These are phyloP conservation scores for Epichloe hybrida DNA, from an alignment of 2,329 filamentous ascomycete species.

Conservation along the genomic window DNA sequence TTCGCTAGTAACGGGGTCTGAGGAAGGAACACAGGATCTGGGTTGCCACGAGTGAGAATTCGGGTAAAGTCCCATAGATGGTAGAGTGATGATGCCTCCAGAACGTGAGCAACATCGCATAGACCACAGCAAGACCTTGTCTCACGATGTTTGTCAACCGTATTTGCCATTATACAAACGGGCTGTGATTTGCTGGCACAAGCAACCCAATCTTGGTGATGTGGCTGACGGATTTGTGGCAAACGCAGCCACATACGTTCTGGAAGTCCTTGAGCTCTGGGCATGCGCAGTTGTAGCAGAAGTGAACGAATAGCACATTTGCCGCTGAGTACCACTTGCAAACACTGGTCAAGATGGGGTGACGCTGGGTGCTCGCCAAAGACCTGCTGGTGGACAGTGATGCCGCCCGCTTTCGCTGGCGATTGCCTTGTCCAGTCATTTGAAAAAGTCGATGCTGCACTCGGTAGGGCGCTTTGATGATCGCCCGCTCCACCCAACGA, in stretches of 20 bases:
- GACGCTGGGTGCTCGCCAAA: too few relatives aligned
- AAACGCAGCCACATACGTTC: neutral
- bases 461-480: neutral
- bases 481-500: neutral
- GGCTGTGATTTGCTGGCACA: neutral
- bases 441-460: too few relatives aligned
- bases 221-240: slow-evolving; percentile 3
- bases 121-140: neutral
- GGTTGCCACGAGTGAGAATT: neutral
- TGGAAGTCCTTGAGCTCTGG: neutral
- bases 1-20: neutral
- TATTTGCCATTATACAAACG: neutral
- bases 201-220: neutral
- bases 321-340: too few relatives aligned
- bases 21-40: neutral
- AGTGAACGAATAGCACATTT: too few relatives aligned
- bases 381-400: too few relatives aligned
- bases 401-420: too few relatives aligned
- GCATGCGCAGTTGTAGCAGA: too few relatives aligned
- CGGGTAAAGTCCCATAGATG: neutral
- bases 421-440: too few relatives aligned
- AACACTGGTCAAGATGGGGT: too few relatives aligned
- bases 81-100: neutral
- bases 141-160: neutral
- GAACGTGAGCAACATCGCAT: neutral